Evolutionary conservation across 164 flowering plant genomes (phyloP).

Genomic region (Tinospora cordifolia): DNA sequence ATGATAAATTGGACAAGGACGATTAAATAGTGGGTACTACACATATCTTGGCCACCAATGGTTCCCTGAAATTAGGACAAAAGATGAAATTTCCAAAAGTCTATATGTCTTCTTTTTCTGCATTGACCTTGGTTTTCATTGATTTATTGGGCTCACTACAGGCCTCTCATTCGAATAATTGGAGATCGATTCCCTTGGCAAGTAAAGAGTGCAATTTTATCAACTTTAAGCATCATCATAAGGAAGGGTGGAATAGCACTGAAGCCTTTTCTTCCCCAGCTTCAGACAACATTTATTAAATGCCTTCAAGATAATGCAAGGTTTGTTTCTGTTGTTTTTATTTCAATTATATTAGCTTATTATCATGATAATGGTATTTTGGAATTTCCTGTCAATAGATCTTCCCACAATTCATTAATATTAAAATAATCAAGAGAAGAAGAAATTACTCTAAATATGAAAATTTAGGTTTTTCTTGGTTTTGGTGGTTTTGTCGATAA

Average conservation of each 20-base stretch:
- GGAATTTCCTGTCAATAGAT: not conserved
- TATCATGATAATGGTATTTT: not conserved
- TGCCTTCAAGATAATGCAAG: conserved; percentile 93
- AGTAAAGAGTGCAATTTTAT: conserved; percentile 91
- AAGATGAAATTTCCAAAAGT: not conserved
- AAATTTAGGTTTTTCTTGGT: no score
- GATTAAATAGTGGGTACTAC: not conserved
- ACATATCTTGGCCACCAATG: not conserved
- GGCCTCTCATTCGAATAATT: conserved; percentile 94
- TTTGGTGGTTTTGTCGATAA: no score
- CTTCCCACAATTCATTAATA: not conserved
- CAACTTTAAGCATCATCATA: conserved; percentile 78
- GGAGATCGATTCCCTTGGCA: conserved; percentile 99
- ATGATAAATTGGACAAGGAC: not conserved
- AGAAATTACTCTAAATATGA: no score
- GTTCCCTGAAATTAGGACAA: not conserved
- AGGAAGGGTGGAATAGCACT: conserved; percentile 84
- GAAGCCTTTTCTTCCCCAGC: conserved; percentile 99
- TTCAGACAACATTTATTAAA: conserved; percentile 94
- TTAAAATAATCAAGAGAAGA: no score
- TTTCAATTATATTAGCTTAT: not conserved
- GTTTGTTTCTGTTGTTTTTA: conserved; percentile 25
- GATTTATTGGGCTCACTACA: conserved; percentile 23
- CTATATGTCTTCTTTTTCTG: not conserved
- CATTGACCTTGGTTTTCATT: not conserved